phyloP scores from a whole-genome alignment of 495 filamentous ascomycete species.

The Antarctomyces pellizariae region DNA sequence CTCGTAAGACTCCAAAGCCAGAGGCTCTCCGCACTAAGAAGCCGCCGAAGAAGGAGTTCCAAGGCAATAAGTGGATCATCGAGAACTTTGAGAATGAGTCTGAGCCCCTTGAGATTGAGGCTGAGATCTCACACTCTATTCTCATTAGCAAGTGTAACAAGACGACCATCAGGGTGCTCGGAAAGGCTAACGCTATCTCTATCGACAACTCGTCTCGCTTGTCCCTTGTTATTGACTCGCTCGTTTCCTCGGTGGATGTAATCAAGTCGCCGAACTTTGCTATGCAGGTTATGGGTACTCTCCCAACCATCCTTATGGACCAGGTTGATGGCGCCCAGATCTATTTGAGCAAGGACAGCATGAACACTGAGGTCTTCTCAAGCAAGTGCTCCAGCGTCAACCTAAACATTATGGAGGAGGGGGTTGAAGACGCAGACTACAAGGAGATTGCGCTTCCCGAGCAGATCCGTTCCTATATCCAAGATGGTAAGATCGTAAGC shows the following conservation, averaged over 20 bases:
- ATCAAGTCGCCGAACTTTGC: slow-evolving; percentile 89
- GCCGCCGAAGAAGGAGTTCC: slow-evolving; percentile 73
- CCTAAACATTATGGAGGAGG: slow-evolving; percentile 48
- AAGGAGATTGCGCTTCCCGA: slow-evolving; percentile 68
- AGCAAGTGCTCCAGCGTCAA: slow-evolving; percentile 73
- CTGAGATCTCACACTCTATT: slow-evolving; percentile 64
- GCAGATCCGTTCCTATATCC: slow-evolving; percentile 62
- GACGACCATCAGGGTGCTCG: slow-evolving; percentile 66
- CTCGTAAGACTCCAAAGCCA: slow-evolving; percentile 81
- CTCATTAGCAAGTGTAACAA: slow-evolving; percentile 80
- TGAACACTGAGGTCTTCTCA: slow-evolving; percentile 58
- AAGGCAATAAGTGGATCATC: slow-evolving; percentile 88
- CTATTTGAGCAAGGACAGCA: slow-evolving; percentile 60
- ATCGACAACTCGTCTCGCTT: slow-evolving; percentile 73
- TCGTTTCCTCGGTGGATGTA: slow-evolving; percentile 78
- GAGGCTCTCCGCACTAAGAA: slow-evolving; percentile 86
- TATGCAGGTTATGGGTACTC: slow-evolving; percentile 58
- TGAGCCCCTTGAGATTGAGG: slow-evolving; percentile 47
- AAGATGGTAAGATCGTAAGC: slow-evolving; percentile 41
- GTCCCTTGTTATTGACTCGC: slow-evolving; percentile 65
- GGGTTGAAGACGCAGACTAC: slow-evolving; percentile 57
- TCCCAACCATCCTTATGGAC: slow-evolving; percentile 76
- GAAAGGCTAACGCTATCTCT: slow-evolving; percentile 87
- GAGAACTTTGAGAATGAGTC: slow-evolving; percentile 77
- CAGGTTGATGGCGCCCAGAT: slow-evolving; percentile 78